Evolutionary conservation across 1,139 yeast species (phyloP).

Genomic region (Tardiomyces depauwii): DNA sequence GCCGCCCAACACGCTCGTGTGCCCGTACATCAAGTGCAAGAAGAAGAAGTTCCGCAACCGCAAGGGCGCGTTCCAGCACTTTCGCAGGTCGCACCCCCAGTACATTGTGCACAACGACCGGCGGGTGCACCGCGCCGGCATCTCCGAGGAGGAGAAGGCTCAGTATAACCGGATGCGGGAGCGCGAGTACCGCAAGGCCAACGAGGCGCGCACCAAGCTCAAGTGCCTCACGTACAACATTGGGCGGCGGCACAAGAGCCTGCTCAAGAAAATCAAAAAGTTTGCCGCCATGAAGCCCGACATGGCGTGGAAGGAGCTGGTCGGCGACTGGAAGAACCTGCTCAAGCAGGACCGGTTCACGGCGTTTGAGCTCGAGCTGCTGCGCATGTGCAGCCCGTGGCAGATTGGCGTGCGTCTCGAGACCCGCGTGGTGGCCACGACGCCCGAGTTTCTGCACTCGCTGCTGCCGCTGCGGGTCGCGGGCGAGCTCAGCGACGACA

Average conservation of each 20-base stretch:
- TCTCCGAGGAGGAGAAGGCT: background rate
- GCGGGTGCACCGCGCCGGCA: background rate
- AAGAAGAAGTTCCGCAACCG: background rate
- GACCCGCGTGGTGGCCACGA: background rate
- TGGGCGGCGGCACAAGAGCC: background rate
- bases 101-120: background rate
- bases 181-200: conserved; percentile 1
- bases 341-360: background rate
- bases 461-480: background rate
- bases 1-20: background rate
- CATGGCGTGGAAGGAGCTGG: background rate
- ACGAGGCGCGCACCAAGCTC: background rate
- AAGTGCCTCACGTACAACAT: background rate
- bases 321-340: background rate
- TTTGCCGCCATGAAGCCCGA: background rate
- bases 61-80: background rate
- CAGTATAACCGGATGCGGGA: background rate
- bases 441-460: background rate
- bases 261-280: background rate
- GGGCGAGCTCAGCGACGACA: background rate
- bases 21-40: background rate
- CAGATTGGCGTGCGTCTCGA: background rate
- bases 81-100: background rate
- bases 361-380: background rate
- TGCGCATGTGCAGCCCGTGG: background rate